Evolutionary conservation across 1,284 basidiomycete species (phyloP).

Genomic region (Austroboletus niveus): DNA sequence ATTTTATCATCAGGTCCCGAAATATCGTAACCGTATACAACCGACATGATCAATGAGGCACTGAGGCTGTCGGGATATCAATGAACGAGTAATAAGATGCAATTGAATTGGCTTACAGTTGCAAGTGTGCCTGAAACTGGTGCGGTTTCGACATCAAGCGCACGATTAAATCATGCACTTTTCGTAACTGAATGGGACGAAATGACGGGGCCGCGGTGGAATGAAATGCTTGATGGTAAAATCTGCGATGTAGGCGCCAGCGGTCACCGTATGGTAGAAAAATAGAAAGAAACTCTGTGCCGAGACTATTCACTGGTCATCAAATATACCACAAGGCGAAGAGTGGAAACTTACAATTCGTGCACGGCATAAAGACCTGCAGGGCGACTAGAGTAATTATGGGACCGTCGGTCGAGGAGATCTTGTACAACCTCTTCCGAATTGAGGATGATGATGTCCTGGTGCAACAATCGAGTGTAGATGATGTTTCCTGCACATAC

Average conservation of each 20-base stretch:
- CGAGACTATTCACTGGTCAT: constrained; percentile 15
- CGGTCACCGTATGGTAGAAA: constrained; percentile 1
- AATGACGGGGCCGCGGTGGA: too few relatives aligned
- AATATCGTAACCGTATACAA: not conserved
- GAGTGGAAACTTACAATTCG: constrained; percentile 1
- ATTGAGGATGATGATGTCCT: constrained; percentile 23
- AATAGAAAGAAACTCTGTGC: constrained; percentile 21
- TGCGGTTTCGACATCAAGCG: not conserved
- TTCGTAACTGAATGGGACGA: constrained; percentile 16
- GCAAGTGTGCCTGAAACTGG: not conserved
- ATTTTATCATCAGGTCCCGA: constrained; percentile 17
- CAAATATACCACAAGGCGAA: not conserved
- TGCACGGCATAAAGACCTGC: constrained; percentile 1
- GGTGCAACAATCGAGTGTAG: constrained; percentile 18
- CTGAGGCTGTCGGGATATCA: too few relatives aligned
- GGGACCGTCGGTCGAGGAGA: constrained; percentile 23
- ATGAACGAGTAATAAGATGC: too few relatives aligned
- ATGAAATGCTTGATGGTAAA: too few relatives aligned
- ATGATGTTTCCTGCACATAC: constrained; percentile 15
- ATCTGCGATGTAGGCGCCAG: too few relatives aligned
- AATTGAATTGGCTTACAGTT: too few relatives aligned
- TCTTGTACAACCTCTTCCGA: constrained; percentile 18
- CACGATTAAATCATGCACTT: constrained; percentile 3
- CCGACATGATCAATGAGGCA: constrained; percentile 2
- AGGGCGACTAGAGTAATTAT: constrained; percentile 22